Conservation (phyloP, 495 filamentous ascomycete species). For the Xylaria scruposa region DNA sequence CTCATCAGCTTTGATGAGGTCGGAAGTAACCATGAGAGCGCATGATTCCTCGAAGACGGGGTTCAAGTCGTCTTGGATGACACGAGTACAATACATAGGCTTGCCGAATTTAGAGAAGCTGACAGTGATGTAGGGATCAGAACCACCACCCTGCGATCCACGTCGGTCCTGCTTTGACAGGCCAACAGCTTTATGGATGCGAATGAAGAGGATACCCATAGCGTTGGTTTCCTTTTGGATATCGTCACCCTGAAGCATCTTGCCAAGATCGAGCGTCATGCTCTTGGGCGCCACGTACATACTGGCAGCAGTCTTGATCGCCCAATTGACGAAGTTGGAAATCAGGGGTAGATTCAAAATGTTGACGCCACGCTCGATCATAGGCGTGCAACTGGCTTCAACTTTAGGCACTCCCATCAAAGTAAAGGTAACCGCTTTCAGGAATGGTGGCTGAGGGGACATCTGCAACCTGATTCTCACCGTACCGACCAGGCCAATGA, state of each 20-base stretch:
- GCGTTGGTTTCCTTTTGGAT: conserved; percentile 88
- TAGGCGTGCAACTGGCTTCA: conserved; percentile 86
- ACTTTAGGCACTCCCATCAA: conserved; percentile 92
- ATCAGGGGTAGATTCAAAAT: conserved; percentile 91
- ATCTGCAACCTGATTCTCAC: conserved; percentile 81
- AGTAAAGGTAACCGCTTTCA: conserved; percentile 91
- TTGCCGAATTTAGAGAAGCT: conserved; percentile 86
- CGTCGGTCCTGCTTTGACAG: conserved; percentile 90
- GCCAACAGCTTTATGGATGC: conserved; percentile 84
- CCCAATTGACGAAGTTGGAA: conserved; percentile 95
- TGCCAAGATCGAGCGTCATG: conserved; percentile 88
- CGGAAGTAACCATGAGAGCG: conserved; percentile 83
- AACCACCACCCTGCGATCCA: conserved; percentile 85
- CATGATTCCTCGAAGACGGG: conserved; percentile 91
- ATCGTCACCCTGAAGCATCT: conserved; percentile 87
- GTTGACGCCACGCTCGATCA: conserved; percentile 87
- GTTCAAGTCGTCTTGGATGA: conserved; percentile 93
- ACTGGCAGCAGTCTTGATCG: conserved; percentile 83
- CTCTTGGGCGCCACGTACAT: conserved; percentile 98
- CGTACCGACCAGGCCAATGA: conserved; percentile 85
- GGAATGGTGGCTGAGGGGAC: conserved; percentile 86
- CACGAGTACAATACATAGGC: conserved; percentile 95
- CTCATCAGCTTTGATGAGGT: conserved; percentile 91
- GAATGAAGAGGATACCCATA: conserved; percentile 86
- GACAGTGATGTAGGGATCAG: conserved; percentile 87